Evolutionary conservation across 2,329 filamentous ascomycete genomes (phyloP).

Genomic region (Exserohilum rostratum): DNA sequence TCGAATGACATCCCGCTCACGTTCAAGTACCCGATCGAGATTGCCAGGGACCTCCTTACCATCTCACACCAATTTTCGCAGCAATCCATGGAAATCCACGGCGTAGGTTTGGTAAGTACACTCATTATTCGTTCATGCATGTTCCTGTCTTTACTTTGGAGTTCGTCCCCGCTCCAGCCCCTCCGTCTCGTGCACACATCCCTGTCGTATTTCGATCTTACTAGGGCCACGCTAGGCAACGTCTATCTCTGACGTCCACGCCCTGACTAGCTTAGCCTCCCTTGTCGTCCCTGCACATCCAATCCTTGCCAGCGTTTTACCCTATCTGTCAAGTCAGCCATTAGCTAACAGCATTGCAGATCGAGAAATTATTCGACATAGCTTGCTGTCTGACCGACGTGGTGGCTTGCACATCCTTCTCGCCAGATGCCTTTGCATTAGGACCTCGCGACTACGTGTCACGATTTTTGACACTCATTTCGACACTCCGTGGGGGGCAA

Average conservation of each 20-base stretch:
- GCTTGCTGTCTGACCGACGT: conserved; percentile 76
- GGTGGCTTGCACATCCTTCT: conserved; percentile 67
- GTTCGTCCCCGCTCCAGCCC: conserved; percentile 23
- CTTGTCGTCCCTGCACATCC: conserved; percentile 20
- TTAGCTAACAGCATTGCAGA: conserved; percentile 53
- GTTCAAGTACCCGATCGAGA: conserved; percentile 66
- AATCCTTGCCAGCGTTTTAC: conserved; percentile 20
- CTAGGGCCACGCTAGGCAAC: conserved; percentile 32
- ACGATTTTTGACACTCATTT: conserved; percentile 69
- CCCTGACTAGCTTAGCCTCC: conserved; percentile 24
- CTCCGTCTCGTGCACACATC: conserved; percentile 24
- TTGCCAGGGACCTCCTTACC: conserved; percentile 63
- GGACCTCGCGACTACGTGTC: conserved; percentile 74
- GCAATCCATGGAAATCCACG: conserved; percentile 75
- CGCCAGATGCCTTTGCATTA: conserved; percentile 59
- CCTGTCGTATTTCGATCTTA: conserved; percentile 29
- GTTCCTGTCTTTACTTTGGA: conserved; percentile 18
- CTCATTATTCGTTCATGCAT: conserved; percentile 13
- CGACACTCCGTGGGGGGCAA: conserved; percentile 74
- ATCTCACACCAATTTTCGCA: conserved; percentile 75
- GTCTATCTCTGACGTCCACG: conserved; percentile 37
- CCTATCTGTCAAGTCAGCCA: conserved; percentile 19
- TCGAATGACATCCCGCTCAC: conserved; percentile 65
- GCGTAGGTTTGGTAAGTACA: conserved; percentile 70
- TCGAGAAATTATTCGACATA: conserved; percentile 82